A percentile compares a stretch with the other conserved stretches of the same genome.
phyloP scores from a whole-genome alignment of 1,284 basidiomycete genomes.

The Melampsora americana region DNA sequence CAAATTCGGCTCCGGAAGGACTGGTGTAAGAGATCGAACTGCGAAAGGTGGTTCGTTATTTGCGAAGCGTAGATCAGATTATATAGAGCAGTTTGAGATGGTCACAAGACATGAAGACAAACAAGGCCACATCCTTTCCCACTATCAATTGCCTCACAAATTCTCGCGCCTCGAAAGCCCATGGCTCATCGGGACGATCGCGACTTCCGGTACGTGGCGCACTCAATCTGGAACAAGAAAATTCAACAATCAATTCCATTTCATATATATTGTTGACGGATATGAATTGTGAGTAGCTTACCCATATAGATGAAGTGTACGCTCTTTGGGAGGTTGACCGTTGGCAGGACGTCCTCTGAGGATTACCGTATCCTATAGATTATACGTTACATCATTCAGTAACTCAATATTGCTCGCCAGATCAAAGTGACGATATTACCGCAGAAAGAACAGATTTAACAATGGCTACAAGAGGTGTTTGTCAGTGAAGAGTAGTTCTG shows the following conservation, averaged over 20 bases:
- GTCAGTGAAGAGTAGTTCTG: not conserved
- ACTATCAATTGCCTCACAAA: conserved; percentile 33
- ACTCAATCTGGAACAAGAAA: conserved; percentile 19
- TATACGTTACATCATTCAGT: not conserved
- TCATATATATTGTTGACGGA: not conserved
- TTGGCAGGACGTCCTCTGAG: conserved; percentile 41
- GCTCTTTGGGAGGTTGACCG: conserved; percentile 44
- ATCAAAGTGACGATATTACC: not conserved
- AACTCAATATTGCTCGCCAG: too few relatives aligned
- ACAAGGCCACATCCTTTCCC: conserved; percentile 43
- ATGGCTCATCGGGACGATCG: conserved; percentile 42
- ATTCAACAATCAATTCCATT: not conserved
- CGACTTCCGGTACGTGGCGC: conserved; percentile 38
- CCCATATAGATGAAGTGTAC: conserved; percentile 41
- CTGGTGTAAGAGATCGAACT: conserved; percentile 39
- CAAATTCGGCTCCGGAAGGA: conserved; percentile 43
- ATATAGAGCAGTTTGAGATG: not conserved
- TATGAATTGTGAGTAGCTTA: not conserved
- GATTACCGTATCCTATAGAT: conserved; percentile 41
- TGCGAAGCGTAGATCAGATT: not conserved
- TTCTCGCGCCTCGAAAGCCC: conserved; percentile 43
- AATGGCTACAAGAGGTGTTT: conserved; percentile 22
- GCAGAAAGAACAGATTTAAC: conserved; percentile 43
- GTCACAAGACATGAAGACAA: not conserved
- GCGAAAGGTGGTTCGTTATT: not conserved